These are phyloP conservation scores for Trametes coccinea DNA, from an alignment of 768 basidiomycete genomes.

Conservation along the genomic window DNA sequence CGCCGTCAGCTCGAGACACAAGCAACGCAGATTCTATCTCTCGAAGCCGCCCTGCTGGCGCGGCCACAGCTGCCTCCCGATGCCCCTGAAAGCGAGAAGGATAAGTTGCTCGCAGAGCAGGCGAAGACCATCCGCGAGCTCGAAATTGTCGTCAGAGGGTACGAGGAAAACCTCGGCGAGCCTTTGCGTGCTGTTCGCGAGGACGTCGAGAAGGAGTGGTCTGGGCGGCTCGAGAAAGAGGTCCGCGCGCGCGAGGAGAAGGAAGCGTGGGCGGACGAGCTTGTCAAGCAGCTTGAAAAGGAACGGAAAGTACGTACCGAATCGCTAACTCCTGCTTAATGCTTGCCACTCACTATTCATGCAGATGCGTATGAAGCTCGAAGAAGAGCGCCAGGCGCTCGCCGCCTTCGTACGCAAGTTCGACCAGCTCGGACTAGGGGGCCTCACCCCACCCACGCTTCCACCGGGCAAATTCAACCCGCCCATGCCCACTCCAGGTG, in stretches of 20 bases:
- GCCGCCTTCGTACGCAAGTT: constrained; percentile 82
- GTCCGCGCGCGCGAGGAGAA: constrained; percentile 61
- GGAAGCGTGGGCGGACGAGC: constrained; percentile 71
- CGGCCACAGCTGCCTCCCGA: constrained; percentile 66
- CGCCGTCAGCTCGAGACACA: constrained; percentile 80
- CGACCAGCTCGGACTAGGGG: constrained; percentile 63
- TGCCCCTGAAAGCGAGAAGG: constrained; percentile 72
- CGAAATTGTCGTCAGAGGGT: constrained; percentile 68
- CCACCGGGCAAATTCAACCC: constrained; percentile 43
- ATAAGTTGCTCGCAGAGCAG: constrained; percentile 71
- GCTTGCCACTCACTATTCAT: not conserved
- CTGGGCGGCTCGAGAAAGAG: constrained; percentile 58
- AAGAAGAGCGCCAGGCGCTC: constrained; percentile 76
- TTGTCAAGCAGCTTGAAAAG: constrained; percentile 74
- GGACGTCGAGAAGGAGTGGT: constrained; percentile 76
- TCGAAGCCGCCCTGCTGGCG: constrained; percentile 74
- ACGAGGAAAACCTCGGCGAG: constrained; percentile 73
- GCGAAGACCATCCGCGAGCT: constrained; percentile 75
- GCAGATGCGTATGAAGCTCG: constrained; percentile 61
- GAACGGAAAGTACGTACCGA: constrained; percentile 60
- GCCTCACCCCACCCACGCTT: constrained; percentile 33
- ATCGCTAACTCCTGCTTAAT: not conserved
- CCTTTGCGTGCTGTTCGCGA: constrained; percentile 65
- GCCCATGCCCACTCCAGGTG: constrained; percentile 53
- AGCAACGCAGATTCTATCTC: constrained; percentile 77